Conservation (phyloP, 805 yeast species). For the Kodamaea jinghongensis region DNA sequence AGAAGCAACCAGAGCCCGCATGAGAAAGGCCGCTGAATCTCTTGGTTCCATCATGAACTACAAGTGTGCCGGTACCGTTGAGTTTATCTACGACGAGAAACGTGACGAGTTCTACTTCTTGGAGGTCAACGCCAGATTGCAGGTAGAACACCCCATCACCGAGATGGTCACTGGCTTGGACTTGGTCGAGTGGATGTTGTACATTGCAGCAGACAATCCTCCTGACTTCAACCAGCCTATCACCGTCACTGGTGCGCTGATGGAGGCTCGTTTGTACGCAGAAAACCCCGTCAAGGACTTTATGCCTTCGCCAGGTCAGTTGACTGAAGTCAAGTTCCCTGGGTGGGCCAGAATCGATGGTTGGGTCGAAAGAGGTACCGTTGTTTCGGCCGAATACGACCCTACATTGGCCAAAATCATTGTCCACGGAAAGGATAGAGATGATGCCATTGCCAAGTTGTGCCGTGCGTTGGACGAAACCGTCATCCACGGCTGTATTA, state of each 20-base stretch:
- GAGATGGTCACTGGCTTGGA: constrained; percentile 94
- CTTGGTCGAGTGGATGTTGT: constrained; percentile 95
- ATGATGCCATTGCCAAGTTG: constrained; percentile 75
- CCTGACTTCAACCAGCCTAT: constrained; percentile 69
- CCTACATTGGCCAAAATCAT: constrained; percentile 96
- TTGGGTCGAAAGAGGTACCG: constrained; percentile 90
- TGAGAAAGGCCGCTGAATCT: constrained; percentile 83
- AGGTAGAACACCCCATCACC: constrained; percentile 97
- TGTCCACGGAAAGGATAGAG: constrained; percentile 87
- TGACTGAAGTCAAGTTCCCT: constrained; percentile 84
- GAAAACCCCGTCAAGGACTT: constrained; percentile 96
- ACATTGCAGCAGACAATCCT: constrained; percentile 84
- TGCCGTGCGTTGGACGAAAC: constrained; percentile 84
- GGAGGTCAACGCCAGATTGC: constrained; percentile 95
- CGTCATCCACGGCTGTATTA: constrained; percentile 79
- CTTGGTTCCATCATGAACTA: constrained; percentile 81
- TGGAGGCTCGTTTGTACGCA: constrained; percentile 96
- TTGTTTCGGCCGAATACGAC: constrained; percentile 88
- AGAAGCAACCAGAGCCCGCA: constrained; percentile 63
- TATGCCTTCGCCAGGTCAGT: constrained; percentile 94
- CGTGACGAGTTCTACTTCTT: constrained; percentile 90
- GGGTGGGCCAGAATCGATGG: constrained; percentile 90
- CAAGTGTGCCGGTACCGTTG: constrained; percentile 97
- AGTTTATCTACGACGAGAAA: constrained; percentile 83
- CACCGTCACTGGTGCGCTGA: constrained; percentile 77